Percentiles rank a stretch among this genome's conserved stretches.
These are phyloP conservation scores for Coemansia sp. DNA, from an alignment of 192 early-diverging fungal genomes.

Conservation along the genomic window DNA sequence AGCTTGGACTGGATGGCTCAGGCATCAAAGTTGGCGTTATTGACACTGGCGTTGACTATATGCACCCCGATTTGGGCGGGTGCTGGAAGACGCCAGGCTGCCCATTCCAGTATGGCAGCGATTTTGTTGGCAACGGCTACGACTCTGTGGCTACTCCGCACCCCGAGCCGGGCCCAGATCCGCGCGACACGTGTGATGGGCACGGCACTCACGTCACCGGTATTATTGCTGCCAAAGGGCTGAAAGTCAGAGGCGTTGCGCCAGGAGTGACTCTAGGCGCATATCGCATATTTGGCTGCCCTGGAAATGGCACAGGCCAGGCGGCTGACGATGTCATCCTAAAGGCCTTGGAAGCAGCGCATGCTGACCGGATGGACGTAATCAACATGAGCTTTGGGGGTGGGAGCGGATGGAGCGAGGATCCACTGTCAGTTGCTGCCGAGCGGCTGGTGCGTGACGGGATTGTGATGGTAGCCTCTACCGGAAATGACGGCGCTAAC, in stretches of 20 bases:
- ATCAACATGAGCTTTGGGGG: slow-evolving; percentile 86
- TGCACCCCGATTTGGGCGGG: slow-evolving; percentile 51
- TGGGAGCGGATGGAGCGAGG: slow-evolving; percentile 61
- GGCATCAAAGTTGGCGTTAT: slow-evolving; percentile 58
- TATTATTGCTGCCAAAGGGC: slow-evolving; percentile 72
- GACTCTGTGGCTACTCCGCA: slow-evolving; percentile 37
- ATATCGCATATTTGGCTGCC: slow-evolving; percentile 84
- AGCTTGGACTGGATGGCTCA: slow-evolving; percentile 61
- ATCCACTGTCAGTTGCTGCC: slow-evolving; percentile 62
- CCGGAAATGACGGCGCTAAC: slow-evolving; percentile 66
- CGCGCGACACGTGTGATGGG: slow-evolving; percentile 62
- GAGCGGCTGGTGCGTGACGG: slow-evolving; percentile 46
- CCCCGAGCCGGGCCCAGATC: slow-evolving; percentile 56
- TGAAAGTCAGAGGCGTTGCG: slow-evolving; percentile 73
- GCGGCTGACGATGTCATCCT: slow-evolving; percentile 72
- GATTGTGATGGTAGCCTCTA: slow-evolving; percentile 60
- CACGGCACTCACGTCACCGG: slow-evolving; percentile 70
- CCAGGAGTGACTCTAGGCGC: slow-evolving; percentile 76
- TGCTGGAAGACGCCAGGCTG: slow-evolving; percentile 62
- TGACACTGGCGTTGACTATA: slow-evolving; percentile 56
- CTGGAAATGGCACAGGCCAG: slow-evolving; percentile 59
- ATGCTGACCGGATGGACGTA: slow-evolving; percentile 70
- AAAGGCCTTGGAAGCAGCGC: slow-evolving; percentile 71
- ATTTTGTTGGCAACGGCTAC: slow-evolving; percentile 62
- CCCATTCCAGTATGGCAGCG: slow-evolving; percentile 61